Percentiles rank a stretch among this genome's conserved stretches.
These are phyloP conservation scores for Plasmodium adleri DNA, from an alignment of 169 alveolate genomes.

Conservation along the genomic window DNA sequence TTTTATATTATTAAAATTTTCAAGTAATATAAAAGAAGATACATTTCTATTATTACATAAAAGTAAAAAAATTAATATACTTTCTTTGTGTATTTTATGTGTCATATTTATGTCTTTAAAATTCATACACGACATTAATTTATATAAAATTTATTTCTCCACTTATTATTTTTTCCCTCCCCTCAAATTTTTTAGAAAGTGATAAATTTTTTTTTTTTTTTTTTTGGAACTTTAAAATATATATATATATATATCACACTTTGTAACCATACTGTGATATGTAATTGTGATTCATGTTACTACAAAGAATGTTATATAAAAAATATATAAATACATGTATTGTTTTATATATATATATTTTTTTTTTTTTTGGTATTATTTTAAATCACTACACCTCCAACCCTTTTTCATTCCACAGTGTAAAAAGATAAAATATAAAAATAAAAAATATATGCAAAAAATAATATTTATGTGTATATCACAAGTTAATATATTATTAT, in stretches of 20 bases:
- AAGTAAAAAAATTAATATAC: conserved; percentile 1
- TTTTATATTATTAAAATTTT: background rate
- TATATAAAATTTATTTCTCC: conserved; percentile 28
- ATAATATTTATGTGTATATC: too few relatives aligned
- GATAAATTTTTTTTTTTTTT: conserved; percentile 10
- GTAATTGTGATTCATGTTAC: background rate
- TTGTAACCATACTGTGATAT: background rate
- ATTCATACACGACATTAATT: conserved; percentile 31
- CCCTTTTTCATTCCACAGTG: too few relatives aligned
- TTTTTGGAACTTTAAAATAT: background rate
- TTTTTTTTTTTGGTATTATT: conserved; percentile 4
- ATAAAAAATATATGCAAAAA: too few relatives aligned
- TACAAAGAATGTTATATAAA: too few relatives aligned
- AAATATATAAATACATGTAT: too few relatives aligned
- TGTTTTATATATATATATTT: background rate
- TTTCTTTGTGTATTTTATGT: conserved; percentile 11
- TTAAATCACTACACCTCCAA: too few relatives aligned
- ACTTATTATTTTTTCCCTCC: conserved; percentile 64
- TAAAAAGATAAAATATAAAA: too few relatives aligned
- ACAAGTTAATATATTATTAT: too few relatives aligned
- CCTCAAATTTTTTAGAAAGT: conserved; percentile 37
- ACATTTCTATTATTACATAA: background rate
- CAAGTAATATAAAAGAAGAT: background rate
- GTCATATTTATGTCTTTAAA: conserved; percentile 12
- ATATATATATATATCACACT: background rate